phyloP scores from a whole-genome alignment of 768 basidiomycete species.

The Lactarius sanguifluus region DNA sequence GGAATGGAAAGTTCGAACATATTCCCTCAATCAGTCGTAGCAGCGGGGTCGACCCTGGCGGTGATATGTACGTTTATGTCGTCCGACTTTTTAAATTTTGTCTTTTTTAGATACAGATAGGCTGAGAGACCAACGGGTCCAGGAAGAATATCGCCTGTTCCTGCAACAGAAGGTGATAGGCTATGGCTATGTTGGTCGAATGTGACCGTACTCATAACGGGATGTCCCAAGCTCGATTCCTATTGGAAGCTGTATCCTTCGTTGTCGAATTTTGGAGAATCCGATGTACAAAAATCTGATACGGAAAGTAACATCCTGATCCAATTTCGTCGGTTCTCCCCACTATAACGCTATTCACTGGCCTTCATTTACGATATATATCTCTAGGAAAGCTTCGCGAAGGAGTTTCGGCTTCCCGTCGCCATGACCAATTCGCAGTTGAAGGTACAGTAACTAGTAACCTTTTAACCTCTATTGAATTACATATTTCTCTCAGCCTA shows the following conservation, averaged over 20 bases:
- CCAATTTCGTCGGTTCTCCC: constrained; percentile 56
- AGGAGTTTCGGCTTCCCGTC: constrained; percentile 60
- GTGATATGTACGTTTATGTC: constrained; percentile 60
- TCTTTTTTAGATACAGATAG: constrained; percentile 40
- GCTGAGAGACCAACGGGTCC: constrained; percentile 55
- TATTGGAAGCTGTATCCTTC: constrained; percentile 44
- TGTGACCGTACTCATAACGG: neutral
- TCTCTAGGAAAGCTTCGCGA: constrained; percentile 71
- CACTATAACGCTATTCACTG: constrained; percentile 1
- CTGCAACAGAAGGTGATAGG: constrained; percentile 63
- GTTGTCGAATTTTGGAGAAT: constrained; percentile 15
- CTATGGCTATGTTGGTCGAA: neutral
- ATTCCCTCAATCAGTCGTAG: constrained; percentile 76
- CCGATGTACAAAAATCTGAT: constrained; percentile 42
- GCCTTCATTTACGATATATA: neutral
- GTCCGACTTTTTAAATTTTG: neutral
- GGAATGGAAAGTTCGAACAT: constrained; percentile 38
- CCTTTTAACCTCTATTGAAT: neutral
- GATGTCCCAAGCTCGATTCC: constrained; percentile 45
- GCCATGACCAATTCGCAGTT: constrained; percentile 59
- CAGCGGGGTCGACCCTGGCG: constrained; percentile 70
- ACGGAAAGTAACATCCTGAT: constrained; percentile 69
- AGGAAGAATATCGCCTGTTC: constrained; percentile 67
- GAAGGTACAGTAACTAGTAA: constrained; percentile 46
- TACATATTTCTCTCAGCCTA: constrained; percentile 48